Conservation (phyloP, 202 grass and related monocot genomes). For the Panicum hallii region DNA sequence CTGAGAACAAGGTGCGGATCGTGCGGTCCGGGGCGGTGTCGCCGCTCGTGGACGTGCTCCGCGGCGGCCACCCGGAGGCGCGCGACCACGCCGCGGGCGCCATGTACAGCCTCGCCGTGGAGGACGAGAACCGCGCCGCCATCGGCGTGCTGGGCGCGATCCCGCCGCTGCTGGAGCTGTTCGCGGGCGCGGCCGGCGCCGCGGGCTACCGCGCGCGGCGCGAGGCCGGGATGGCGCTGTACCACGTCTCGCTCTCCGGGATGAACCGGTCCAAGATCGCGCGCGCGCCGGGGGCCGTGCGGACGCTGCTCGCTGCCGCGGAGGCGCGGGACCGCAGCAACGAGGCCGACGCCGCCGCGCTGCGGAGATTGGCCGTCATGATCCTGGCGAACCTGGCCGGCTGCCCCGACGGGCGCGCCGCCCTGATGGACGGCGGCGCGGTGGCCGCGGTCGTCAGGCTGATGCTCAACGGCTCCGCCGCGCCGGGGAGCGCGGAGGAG, state of each 20-base stretch:
- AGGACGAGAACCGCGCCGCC: constrained; percentile 82
- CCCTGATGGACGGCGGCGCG: constrained; percentile 80
- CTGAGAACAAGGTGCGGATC: constrained; percentile 76
- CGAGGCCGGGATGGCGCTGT: constrained; percentile 85
- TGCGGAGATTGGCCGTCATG: constrained; percentile 72
- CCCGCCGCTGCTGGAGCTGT: constrained; percentile 73
- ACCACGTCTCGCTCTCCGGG: constrained; percentile 77
- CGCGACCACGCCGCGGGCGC: constrained; percentile 85
- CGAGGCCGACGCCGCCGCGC: constrained; percentile 45
- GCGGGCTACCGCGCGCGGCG: constrained; percentile 53
- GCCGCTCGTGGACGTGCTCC: constrained; percentile 76
- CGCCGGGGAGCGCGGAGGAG: constrained; percentile 62
- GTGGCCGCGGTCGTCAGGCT: constrained; percentile 60
- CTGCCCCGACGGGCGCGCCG: constrained; percentile 66
- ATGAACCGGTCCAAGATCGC: constrained; percentile 88
- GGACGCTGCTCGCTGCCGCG: constrained; percentile 61
- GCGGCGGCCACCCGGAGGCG: constrained; percentile 65
- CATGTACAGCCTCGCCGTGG: constrained; percentile 84
- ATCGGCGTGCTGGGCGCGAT: constrained; percentile 93
- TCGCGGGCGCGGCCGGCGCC: constrained; percentile 29
- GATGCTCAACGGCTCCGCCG: constrained; percentile 57
- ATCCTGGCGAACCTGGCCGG: constrained; percentile 74
- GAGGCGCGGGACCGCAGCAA: constrained; percentile 22
- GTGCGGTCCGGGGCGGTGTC: constrained; percentile 78
- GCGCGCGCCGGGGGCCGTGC: constrained; percentile 63